Evolutionary conservation across 169 alveolate genomes (phyloP).

Genomic region (Condylostoma magnum): DNA sequence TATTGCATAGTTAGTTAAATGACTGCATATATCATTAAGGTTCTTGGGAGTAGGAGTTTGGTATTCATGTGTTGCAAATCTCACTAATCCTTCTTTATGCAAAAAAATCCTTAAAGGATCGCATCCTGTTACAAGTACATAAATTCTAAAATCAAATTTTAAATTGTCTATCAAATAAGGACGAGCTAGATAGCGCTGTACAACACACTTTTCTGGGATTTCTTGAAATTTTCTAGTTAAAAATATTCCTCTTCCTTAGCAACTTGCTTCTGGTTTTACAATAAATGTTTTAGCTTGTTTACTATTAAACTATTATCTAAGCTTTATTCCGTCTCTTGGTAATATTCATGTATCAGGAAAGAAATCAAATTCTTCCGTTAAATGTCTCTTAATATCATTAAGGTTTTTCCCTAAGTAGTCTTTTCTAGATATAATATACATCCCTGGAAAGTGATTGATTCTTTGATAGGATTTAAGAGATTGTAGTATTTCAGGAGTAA

Average conservation of each 20-base stretch:
- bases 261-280: conserved; percentile 90
- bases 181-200: conserved; percentile 83
- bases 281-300: conserved; percentile 82
- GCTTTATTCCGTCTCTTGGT: conserved; percentile 75
- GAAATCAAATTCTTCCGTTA: conserved; percentile 84
- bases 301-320: conserved; percentile 60
- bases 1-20: conserved; percentile 89
- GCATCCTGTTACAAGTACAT: conserved; percentile 90
- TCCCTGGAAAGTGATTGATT: conserved; percentile 84
- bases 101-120: conserved; percentile 81
- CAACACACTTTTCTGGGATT: conserved; percentile 72
- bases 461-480: conserved; percentile 58
- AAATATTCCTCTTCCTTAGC: conserved; percentile 89
- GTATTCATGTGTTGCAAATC: conserved; percentile 88
- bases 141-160: conserved; percentile 93
- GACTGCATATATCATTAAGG: conserved; percentile 77
- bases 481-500: conserved; percentile 42
- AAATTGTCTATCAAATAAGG: conserved; percentile 91
- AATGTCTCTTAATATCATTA: conserved; percentile 74
- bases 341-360: conserved; percentile 92
- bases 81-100: conserved; percentile 87
- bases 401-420: conserved; percentile 85
- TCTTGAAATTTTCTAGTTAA: conserved; percentile 71
- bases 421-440: conserved; percentile 81
- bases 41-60: conserved; percentile 73